Conservation (phyloP, 352 stramenopile species). For the Globisporangium radiosum region DNA sequence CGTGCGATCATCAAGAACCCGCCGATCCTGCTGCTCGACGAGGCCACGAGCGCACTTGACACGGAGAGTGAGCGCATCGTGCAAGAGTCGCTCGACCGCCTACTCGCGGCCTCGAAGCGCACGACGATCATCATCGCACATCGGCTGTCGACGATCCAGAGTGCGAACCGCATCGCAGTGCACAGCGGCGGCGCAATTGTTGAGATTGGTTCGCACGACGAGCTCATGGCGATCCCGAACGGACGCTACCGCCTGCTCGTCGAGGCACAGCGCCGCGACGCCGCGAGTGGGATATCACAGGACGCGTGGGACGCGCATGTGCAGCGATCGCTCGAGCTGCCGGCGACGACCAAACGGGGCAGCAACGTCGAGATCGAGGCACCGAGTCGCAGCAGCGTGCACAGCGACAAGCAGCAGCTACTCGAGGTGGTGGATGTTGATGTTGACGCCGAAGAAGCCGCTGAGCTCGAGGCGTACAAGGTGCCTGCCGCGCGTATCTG, state of each 20-base stretch:
- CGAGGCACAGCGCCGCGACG: slow-evolving; percentile 1
- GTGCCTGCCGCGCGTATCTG: slow-evolving; percentile 19
- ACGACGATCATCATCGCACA: slow-evolving; percentile 80
- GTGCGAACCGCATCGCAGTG: slow-evolving; percentile 40
- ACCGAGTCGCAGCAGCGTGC: no score
- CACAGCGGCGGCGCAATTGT: slow-evolving; percentile 3
- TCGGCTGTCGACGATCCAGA: slow-evolving; percentile 61
- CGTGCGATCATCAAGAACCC: slow-evolving; percentile 82
- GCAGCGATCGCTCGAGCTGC: no score
- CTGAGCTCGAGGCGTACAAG: neutral
- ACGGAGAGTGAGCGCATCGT: slow-evolving; percentile 71
- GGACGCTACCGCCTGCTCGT: slow-evolving; percentile 44
- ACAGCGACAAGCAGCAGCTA: slow-evolving; percentile 65
- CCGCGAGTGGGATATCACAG: neutral
- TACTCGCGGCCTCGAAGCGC: slow-evolving; percentile 42
- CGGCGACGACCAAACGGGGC: neutral
- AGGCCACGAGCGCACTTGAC: slow-evolving; percentile 20
- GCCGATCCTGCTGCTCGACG: slow-evolving; percentile 62
- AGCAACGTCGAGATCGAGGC: slow-evolving; percentile 2
- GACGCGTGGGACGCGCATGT: no score
- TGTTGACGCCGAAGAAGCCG: neutral
- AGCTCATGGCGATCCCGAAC: slow-evolving; percentile 67
- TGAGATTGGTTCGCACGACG: slow-evolving; percentile 89
- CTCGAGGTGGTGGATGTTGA: neutral
- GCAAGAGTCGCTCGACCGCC: slow-evolving; percentile 63